A percentile compares a stretch with the other conserved stretches of the same genome.
phyloP scores from a whole-genome alignment of 139 green algal species.

The Chlorella sp. region DNA sequence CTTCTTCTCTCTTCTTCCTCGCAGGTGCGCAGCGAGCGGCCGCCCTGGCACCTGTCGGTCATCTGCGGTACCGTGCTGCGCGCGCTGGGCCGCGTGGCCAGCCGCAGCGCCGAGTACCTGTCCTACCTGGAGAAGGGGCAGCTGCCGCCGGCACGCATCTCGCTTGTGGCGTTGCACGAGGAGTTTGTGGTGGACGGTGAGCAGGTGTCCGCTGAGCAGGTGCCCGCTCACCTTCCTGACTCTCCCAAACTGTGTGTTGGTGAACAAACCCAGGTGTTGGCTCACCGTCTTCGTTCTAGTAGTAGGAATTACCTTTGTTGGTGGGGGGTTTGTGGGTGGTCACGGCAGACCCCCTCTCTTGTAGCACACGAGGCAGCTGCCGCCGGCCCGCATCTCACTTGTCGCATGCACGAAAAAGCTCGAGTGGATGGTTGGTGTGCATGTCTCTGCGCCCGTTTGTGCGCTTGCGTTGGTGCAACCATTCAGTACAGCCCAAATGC shows the following conservation, averaged over 20 bases:
- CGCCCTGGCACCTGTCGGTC: slow-evolving; percentile 92
- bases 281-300: too few species aligned
- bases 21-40: slow-evolving; percentile 65
- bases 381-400: slow-evolving; percentile 80
- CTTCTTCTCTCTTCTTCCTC: not conserved
- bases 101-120: slow-evolving; percentile 86
- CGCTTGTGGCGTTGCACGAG: slow-evolving; percentile 72
- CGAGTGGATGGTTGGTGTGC: slow-evolving; percentile 69
- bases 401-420: slow-evolving; percentile 68
- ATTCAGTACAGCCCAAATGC: too few species aligned
- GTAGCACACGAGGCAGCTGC: slow-evolving; percentile 97
- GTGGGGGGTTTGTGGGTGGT: too few species aligned
- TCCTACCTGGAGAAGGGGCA: slow-evolving; percentile 94
- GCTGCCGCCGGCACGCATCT: slow-evolving; percentile 85
- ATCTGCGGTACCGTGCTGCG: slow-evolving; percentile 82
- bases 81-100: slow-evolving; percentile 54
- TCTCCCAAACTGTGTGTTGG: too few species aligned
- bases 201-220: not conserved
- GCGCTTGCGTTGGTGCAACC: too few species aligned
- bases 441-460: not conserved
- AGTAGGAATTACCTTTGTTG: too few species aligned
- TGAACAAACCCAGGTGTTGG: too few species aligned
- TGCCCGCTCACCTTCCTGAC: too few species aligned
- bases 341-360: too few species aligned
- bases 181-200: slow-evolving; percentile 65